Base-by-base conservation (phyloP, 2,329 filamentous ascomycete genomes). In the Aspergillus arachidicola region DNA sequence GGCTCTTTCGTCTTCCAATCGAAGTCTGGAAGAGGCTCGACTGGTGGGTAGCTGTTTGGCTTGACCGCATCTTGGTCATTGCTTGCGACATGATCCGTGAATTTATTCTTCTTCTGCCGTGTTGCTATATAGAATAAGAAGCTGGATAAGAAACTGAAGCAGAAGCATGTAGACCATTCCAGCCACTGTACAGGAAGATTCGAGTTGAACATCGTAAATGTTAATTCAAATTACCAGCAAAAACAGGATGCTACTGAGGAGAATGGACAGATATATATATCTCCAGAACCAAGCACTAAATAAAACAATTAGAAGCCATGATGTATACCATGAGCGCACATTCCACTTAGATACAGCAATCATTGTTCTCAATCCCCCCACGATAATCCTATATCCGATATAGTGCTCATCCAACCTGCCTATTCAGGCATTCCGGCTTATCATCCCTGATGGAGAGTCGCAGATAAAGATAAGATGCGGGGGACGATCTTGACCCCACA, bases 1-100 rank as follows among this genome's bases (percentile, higher is more conserved):
- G 51, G 59, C 28, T 61, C 41, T 10, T 41, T 57, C 2, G 59
- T 51, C 32, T 23, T 10, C 59, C 51, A 48, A 14, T 61, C 21
- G 26, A 61, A 61, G 10, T 46, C 11, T 21, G 43, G 43, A 6
- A 21, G 43, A 23, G 43, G 43, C 38, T 41, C 38, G 3, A 41
- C 19, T 14, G 38, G 38, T 41, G 38, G 38, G 12, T 41, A n/a
- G 38, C 38, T 9, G 38, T 41, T 9, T 41, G 38, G 38, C 38
- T n/a, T 19, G 19, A 7, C 16, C 7, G 3, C 2, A n/a, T 41
- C 38, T 41, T n/a, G 38, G 7, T n/a, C 16, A 19, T 41, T 19
- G 9, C 16, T 41, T 41, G 38, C 7, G 38, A 41, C 3, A 1
- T 6, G 16, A 9, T 7, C 16, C 16, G 19, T 41, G 14, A 3